Percentiles rank a stretch among this genome's conserved stretches.
phyloP scores from a whole-genome alignment of 2,329 filamentous ascomycete genomes.

The Penicillium aurantiogriseum region DNA sequence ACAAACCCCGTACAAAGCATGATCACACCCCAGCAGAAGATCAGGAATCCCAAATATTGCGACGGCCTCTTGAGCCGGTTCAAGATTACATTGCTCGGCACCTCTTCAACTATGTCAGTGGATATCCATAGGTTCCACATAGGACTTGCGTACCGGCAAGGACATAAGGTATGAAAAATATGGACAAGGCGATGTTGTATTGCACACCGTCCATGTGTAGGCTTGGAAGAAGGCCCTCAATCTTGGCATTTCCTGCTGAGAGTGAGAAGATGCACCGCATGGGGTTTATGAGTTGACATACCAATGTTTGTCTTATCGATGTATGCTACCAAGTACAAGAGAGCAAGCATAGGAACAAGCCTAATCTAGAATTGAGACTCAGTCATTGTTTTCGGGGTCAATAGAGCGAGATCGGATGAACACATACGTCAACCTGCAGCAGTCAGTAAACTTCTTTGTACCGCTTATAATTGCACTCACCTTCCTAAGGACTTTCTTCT shows the following conservation, averaged over 20 bases:
- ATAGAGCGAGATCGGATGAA: neutral
- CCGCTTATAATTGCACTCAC: conserved; percentile 4
- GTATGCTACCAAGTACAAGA: conserved; percentile 19
- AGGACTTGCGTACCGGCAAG: conserved; percentile 65
- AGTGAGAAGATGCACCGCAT: neutral
- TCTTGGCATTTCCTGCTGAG: conserved; percentile 53
- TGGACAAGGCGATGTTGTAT: conserved; percentile 71
- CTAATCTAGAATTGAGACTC: neutral
- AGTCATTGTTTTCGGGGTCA: neutral
- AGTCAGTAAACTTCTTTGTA: neutral
- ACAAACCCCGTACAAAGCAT: conserved; percentile 21
- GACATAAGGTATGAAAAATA: conserved; percentile 80
- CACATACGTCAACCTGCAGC: neutral
- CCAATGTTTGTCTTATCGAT: conserved; percentile 23
- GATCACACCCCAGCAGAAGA: conserved; percentile 26
- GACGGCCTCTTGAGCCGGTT: conserved; percentile 40
- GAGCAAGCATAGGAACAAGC: conserved; percentile 17
- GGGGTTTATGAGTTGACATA: neutral
- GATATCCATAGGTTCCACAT: conserved; percentile 69
- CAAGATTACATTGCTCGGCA: conserved; percentile 25
- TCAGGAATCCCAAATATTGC: conserved; percentile 42
- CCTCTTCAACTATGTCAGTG: conserved; percentile 56
- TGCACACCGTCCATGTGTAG: conserved; percentile 59
- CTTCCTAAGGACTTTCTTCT: conserved; percentile 20
- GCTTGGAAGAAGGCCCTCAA: conserved; percentile 54